Evolutionary conservation across 2,329 filamentous ascomycete species (phyloP).

Genomic region (Microsporum ferrugineum): DNA sequence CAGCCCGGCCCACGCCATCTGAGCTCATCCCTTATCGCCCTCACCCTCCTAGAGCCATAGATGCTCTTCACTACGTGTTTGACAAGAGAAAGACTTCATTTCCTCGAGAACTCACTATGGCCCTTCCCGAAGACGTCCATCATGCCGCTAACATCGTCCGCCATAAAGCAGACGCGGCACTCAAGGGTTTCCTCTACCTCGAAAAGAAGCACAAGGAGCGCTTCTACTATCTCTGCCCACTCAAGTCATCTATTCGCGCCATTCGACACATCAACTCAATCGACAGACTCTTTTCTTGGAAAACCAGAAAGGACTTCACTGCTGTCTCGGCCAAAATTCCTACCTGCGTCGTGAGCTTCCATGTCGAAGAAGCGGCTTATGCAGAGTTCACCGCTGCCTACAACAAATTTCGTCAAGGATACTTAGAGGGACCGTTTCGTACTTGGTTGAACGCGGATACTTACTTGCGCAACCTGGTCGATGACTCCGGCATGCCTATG

Average conservation of each 20-base stretch:
- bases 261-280: constrained; percentile 18
- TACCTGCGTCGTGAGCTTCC: constrained; percentile 16
- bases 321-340: constrained; percentile 20
- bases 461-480: constrained; percentile 11
- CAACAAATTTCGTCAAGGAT: constrained; percentile 5
- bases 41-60: not conserved
- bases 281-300: constrained; percentile 20
- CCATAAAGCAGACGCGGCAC: constrained; percentile 13
- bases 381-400: constrained; percentile 10
- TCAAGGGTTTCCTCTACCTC: constrained; percentile 14
- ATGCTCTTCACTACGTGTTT: not conserved
- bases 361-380: constrained; percentile 18
- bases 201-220: constrained; percentile 14
- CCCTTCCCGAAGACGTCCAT: constrained; percentile 4
- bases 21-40: not conserved
- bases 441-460: constrained; percentile 14
- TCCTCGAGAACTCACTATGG: not conserved
- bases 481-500: constrained; percentile 8
- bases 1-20: not conserved
- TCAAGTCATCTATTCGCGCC: not conserved
- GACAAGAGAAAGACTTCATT: not conserved
- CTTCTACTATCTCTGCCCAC: constrained; percentile 21
- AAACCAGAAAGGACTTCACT: not conserved
- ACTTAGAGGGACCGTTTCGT: constrained; percentile 11
- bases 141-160: constrained; percentile 13